These are phyloP conservation scores for Melanogaster broomeanus DNA, from an alignment of 768 basidiomycete genomes.

Conservation along the genomic window DNA sequence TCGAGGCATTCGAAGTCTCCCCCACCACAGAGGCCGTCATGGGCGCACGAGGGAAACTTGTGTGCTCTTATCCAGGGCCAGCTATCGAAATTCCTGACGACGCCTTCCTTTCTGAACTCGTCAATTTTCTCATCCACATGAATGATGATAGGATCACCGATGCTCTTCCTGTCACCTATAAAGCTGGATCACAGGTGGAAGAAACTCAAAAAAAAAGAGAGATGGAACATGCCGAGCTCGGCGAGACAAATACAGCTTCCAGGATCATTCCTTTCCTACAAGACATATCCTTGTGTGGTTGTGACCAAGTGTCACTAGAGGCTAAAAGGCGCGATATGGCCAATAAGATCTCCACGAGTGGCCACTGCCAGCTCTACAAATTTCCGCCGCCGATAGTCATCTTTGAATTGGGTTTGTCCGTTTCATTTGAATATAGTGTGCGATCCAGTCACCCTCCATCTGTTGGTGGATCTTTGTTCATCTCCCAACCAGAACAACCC, in stretches of 20 bases:
- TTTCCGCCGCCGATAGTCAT: constrained; percentile 29
- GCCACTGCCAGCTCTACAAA: constrained; percentile 40
- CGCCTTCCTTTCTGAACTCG: constrained; percentile 36
- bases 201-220: constrained; percentile 17
- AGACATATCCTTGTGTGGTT: neutral
- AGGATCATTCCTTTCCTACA: neutral
- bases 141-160: constrained; percentile 31
- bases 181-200: constrained; percentile 34
- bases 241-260: neutral
- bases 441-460: constrained; percentile 36
- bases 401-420: constrained; percentile 44
- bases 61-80: constrained; percentile 47
- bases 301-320: constrained; percentile 32
- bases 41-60: constrained; percentile 41
- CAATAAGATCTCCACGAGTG: constrained; percentile 44
- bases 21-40: constrained; percentile 38
- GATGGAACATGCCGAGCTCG: neutral
- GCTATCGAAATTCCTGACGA: constrained; percentile 37
- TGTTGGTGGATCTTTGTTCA: constrained; percentile 38
- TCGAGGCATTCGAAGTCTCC: constrained; percentile 51
- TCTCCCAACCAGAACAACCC: neutral
- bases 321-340: constrained; percentile 12
- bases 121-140: constrained; percentile 38
- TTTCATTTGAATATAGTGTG: constrained; percentile 42
- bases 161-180: constrained; percentile 33